Evolutionary conservation across 2,329 filamentous ascomycete genomes (phyloP).

Genomic region (Ascochyta fabae): DNA sequence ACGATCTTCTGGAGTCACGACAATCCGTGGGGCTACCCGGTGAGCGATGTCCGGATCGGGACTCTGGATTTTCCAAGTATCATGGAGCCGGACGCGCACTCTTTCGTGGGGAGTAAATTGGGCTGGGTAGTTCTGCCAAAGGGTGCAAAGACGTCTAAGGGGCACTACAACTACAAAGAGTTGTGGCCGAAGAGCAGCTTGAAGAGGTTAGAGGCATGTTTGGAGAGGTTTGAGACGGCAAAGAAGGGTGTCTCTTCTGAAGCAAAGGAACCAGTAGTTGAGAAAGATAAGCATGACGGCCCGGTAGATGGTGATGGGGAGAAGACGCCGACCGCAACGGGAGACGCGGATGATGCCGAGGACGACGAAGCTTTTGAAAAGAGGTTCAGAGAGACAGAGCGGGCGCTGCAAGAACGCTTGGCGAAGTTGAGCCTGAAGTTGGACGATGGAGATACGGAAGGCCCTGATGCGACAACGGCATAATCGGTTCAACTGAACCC

Average conservation of each 20-base stretch:
- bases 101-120: constrained; percentile 38
- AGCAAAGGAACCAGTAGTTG: not conserved
- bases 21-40: constrained; percentile 6
- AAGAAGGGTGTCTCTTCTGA: not conserved
- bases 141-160: constrained; percentile 24
- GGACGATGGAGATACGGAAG: not conserved
- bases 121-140: constrained; percentile 38
- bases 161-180: constrained; percentile 16
- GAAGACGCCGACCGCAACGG: constrained; percentile 44
- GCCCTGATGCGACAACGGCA: not conserved
- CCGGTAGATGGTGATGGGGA: constrained; percentile 26
- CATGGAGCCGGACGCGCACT: constrained; percentile 42
- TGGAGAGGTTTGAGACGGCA: constrained; percentile 15
- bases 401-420: constrained; percentile 35
- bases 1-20: constrained; percentile 31
- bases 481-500: not conserved
- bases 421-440: constrained; percentile 39
- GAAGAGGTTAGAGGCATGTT: constrained; percentile 28
- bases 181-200: constrained; percentile 41
- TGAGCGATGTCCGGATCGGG: constrained; percentile 30
- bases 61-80: constrained; percentile 36
- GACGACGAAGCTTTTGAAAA: constrained; percentile 41
- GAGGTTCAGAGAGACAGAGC: constrained; percentile 36
- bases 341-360: constrained; percentile 25
- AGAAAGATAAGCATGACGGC: constrained; percentile 11